phyloP scores from a whole-genome alignment of 1,284 basidiomycete genomes.

The Cryptococcus hybrid region DNA sequence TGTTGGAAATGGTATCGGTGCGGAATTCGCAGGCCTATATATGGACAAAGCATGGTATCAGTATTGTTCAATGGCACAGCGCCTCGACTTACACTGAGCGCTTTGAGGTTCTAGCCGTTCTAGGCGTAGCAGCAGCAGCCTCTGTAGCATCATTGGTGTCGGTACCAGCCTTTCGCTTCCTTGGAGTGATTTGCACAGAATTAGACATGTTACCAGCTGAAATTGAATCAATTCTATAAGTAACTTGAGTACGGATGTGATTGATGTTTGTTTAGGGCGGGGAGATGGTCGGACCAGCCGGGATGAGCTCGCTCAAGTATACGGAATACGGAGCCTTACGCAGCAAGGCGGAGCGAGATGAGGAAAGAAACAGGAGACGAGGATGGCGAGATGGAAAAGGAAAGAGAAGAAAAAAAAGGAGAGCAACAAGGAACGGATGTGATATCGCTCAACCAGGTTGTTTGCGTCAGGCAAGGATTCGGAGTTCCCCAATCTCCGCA shows the following conservation, averaged over 20 bases:
- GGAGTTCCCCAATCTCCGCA: neutral
- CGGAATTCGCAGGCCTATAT: slow-evolving; percentile 28
- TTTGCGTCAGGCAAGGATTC: neutral
- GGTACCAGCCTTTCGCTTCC: slow-evolving; percentile 26
- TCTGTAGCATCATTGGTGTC: neutral
- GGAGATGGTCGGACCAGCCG: slow-evolving; percentile 5
- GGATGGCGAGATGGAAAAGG: neutral
- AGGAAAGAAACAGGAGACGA: neutral
- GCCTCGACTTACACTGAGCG: neutral
- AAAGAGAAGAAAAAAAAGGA: neutral
- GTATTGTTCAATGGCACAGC: neutral
- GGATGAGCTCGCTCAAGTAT: neutral
- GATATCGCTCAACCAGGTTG: neutral
- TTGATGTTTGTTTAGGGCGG: neutral
- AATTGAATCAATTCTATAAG: neutral
- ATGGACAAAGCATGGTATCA: neutral
- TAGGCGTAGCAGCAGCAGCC: slow-evolving; percentile 8
- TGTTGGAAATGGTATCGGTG: slow-evolving; percentile 41
- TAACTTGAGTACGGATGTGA: neutral
- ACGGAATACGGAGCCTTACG: too few relatives aligned
- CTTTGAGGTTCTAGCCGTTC: slow-evolving; percentile 4
- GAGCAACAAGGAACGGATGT: neutral
- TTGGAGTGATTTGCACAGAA: slow-evolving; percentile 22
- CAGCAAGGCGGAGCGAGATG: neutral
- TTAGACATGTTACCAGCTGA: slow-evolving; percentile 4